These are phyloP conservation scores for Cercospora berteroae DNA, from an alignment of 2,329 filamentous ascomycete genomes.

Conservation along the genomic window DNA sequence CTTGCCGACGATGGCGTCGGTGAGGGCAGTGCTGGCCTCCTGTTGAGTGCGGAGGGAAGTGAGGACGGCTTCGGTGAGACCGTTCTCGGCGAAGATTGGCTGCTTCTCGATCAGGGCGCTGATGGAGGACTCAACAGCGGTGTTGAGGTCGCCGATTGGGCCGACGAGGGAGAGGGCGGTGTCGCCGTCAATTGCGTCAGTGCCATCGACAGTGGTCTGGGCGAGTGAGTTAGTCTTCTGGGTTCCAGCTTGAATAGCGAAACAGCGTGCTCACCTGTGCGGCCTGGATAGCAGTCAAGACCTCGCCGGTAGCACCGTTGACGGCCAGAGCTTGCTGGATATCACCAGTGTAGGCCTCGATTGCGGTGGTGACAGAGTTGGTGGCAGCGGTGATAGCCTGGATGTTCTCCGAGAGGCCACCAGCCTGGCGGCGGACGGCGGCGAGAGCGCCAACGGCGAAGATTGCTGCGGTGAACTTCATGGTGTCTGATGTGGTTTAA, in stretches of 20 bases:
- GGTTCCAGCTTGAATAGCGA: background rate
- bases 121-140: slow-evolving; percentile 14
- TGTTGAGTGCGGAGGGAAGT: slow-evolving; percentile 5
- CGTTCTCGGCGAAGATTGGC: background rate
- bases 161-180: slow-evolving; percentile 9
- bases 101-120: slow-evolving; percentile 13
- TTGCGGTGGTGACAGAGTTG: slow-evolving; percentile 7
- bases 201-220: slow-evolving; percentile 8
- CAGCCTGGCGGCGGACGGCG: slow-evolving; percentile 12
- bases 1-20: slow-evolving; percentile 12
- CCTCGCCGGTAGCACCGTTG: slow-evolving; percentile 8
- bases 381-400: slow-evolving; percentile 5
- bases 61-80: slow-evolving; percentile 11
- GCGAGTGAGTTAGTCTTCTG: background rate
- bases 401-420: slow-evolving; percentile 7
- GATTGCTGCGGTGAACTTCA: slow-evolving; percentile 17
- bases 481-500: slow-evolving; percentile 8
- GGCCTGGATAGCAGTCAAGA: slow-evolving; percentile 13
- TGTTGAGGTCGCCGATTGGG: slow-evolving; percentile 10
- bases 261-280: background rate
- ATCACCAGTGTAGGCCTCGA: slow-evolving; percentile 14
- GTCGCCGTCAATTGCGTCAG: slow-evolving; percentile 3
- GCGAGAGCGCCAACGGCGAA: slow-evolving; percentile 16
- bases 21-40: background rate
- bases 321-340: slow-evolving; percentile 10